phyloP scores from a whole-genome alignment of 495 filamentous ascomycete species.

The Pseudoneurospora amorphoporcata region DNA sequence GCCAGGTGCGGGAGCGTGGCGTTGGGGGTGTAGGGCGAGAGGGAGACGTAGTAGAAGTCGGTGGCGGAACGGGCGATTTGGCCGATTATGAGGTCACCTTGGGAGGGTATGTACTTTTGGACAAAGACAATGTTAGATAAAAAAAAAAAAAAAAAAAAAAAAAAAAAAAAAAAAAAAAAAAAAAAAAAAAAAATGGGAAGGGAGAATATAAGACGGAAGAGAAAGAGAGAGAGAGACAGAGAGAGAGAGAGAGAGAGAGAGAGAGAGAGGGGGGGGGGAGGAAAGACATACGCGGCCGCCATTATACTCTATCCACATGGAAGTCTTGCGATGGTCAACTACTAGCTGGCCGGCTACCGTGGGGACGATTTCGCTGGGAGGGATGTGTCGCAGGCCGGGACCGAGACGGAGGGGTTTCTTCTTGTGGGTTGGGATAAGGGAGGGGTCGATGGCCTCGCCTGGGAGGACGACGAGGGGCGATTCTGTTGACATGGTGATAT shows the following conservation, averaged over 20 bases:
- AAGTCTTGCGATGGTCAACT: conserved; percentile 67
- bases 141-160: too few relatives aligned
- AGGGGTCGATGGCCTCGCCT: conserved; percentile 60
- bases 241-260: background rate
- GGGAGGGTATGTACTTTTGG: conserved; percentile 64
- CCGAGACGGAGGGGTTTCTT: conserved; percentile 70
- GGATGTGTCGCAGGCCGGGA: conserved; percentile 68
- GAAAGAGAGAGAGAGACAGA: background rate
- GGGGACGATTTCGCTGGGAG: conserved; percentile 58
- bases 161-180: too few relatives aligned
- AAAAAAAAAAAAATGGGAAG: background rate
- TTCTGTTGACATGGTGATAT: conserved; percentile 36
- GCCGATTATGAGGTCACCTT: conserved; percentile 75
- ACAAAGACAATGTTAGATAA: background rate
- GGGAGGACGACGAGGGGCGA: conserved; percentile 54
- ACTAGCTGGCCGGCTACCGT: conserved; percentile 71
- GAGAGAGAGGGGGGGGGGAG: background rate
- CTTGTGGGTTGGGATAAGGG: conserved; percentile 52
- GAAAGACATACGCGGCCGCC: conserved; percentile 45
- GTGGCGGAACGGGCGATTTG: conserved; percentile 62
- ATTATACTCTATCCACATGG: conserved; percentile 65
- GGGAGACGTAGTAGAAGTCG: conserved; percentile 60
- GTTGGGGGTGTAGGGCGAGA: conserved; percentile 54
- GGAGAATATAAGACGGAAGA: too few relatives aligned
- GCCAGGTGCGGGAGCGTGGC: conserved; percentile 76